Base-by-base conservation (phyloP, 768 basidiomycete species). In the Phaeotremella fagi region DNA sequence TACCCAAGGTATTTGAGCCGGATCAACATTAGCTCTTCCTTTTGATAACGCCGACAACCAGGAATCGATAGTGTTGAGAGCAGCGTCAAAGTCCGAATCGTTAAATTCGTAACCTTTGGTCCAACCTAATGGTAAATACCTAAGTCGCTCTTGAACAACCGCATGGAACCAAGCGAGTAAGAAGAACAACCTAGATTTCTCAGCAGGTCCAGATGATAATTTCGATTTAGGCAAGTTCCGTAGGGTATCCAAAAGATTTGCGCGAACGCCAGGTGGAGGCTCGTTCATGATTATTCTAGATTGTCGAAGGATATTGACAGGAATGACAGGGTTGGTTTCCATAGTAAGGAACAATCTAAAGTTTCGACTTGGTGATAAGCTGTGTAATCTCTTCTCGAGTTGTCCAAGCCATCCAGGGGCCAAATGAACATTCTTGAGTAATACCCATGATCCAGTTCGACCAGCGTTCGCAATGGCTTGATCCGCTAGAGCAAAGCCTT, bases 141-240 rank as follows among this genome's bases (percentile, higher is more conserved):
- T 88, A 12, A 98, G 79, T 57, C 95, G 88, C 75, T 98, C 95
- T 76, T 95, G 92, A 1, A 98, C 85, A 18, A 98, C 83, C 12
- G 95, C 92, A 67, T 99, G 95, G 86, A 98, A 95, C 92, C 94
- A 99, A 1, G 95, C 89, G 26, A 98, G 82, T 28, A 97, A 79
- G 85, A 97, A 97, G 76, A 94, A 92, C 43, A 98, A 75, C 4
- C 95, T 83, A 35, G 85, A 80, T 73, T 95, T 95, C 76, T 99
- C 95, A 2, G 84, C 85, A 6, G 94, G 94, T 4, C 94, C 95
- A 70, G 87, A 83, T 1, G 83, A 77, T 15, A 67, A 38, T 43
- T 92, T 80, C 22, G 87, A 84, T 9, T 83, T 75, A 0, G 85
- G 78, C 42, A 97, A 88, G 57, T 80, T 81, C 36, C 83, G 81